These are phyloP conservation scores for Phytophthora megakarya DNA, from an alignment of 352 stramenopile genomes.

Conservation along the genomic window DNA sequence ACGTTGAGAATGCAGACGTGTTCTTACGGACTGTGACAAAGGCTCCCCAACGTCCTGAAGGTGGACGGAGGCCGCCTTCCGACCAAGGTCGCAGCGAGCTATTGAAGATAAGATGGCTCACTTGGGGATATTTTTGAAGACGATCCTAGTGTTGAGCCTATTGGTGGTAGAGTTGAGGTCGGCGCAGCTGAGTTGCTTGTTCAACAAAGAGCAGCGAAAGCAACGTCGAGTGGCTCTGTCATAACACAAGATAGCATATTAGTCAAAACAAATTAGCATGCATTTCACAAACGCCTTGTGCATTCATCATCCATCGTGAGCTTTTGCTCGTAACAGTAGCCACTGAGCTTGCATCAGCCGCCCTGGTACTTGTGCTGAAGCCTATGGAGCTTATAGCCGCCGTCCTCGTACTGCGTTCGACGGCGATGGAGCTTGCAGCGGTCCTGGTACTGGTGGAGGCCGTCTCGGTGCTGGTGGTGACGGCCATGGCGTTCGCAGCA, in stretches of 20 bases:
- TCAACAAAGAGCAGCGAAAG: neutral
- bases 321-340: no score
- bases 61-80: no score
- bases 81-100: conserved; percentile 7
- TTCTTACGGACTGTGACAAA: neutral
- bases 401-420: no score
- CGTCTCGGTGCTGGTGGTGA: neutral
- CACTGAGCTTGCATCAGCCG: no score
- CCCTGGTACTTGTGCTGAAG: no score
- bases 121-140: neutral
- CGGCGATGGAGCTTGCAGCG: no score
- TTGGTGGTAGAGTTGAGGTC: neutral
- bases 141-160: neutral
- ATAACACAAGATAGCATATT: no score
- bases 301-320: neutral
- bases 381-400: no score
- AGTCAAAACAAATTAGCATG: no score
- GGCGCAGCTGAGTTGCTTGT: neutral
- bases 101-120: conserved; percentile 11
- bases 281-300: neutral
- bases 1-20: neutral
- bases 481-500: neutral
- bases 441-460: no score
- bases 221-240: neutral
- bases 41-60: neutral